Conservation (phyloP, 768 basidiomycete species). For the Hemileccinum impolitum region DNA sequence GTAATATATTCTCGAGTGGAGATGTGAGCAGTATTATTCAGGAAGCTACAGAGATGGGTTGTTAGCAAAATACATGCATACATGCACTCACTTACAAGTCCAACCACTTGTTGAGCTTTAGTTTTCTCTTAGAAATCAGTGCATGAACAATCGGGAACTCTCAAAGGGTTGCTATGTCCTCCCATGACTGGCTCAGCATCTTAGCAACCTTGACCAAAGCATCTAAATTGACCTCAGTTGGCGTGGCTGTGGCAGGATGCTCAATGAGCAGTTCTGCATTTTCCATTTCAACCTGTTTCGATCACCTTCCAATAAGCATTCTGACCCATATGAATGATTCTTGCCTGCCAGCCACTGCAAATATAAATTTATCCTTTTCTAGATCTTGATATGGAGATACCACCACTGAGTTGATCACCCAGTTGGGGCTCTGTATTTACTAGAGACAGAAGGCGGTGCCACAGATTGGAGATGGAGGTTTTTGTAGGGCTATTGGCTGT, state of each 20-base stretch:
- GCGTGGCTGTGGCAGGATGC: conserved; percentile 26
- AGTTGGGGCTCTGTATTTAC: conserved; percentile 60
- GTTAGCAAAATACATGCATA: conserved; percentile 17
- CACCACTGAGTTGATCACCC: conserved; percentile 71
- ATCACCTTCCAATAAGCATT: conserved; percentile 30
- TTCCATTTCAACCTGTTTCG: conserved; percentile 21
- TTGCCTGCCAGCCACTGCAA: conserved; percentile 77
- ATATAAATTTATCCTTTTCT: conserved; percentile 75
- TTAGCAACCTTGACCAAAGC: conserved; percentile 57
- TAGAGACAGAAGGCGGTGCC: conserved; percentile 57
- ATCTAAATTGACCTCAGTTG: conserved; percentile 42
- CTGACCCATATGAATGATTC: conserved; percentile 53
- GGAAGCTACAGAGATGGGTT: conserved; percentile 48
- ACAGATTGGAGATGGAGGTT: conserved; percentile 48
- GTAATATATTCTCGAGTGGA: conserved; percentile 69
- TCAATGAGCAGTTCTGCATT: conserved; percentile 29
- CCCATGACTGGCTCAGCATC: conserved; percentile 54
- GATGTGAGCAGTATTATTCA: conserved; percentile 70
- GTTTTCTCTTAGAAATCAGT: conserved; percentile 61
- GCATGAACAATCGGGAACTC: conserved; percentile 65
- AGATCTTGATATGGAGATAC: conserved; percentile 68
- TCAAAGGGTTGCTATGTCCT: conserved; percentile 74
- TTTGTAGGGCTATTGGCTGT: conserved; percentile 18
- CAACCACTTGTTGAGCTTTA: conserved; percentile 84
- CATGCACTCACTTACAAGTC: conserved; percentile 65